These are phyloP conservation scores for Globisporangium carolinianum DNA, from an alignment of 352 stramenopile species.

Conservation along the genomic window DNA sequence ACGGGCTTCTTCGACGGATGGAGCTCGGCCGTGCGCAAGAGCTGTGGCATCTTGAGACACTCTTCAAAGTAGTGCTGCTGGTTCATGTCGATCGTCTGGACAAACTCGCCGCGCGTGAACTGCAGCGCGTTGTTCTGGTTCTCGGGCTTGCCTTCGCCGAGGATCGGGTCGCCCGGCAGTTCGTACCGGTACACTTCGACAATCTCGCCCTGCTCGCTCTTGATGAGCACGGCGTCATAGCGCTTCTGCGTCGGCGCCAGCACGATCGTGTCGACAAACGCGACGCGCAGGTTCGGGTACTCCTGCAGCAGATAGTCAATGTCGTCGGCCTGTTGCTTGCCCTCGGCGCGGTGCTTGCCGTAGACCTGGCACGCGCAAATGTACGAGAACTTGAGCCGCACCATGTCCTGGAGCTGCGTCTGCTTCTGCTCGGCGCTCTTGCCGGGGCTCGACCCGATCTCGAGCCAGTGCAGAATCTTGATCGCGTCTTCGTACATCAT, in stretches of 20 bases:
- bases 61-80: conserved; percentile 86
- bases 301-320: conserved; percentile 77
- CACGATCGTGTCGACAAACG: conserved; percentile 73
- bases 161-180: conserved; percentile 71
- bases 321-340: conserved; percentile 63
- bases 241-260: conserved; percentile 25
- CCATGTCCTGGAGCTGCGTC: conserved; percentile 73
- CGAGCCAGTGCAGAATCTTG: conserved; percentile 82
- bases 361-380: conserved; percentile 83
- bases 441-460: conserved; percentile 65
- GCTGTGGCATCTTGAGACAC: conserved; percentile 80
- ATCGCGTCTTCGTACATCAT: conserved; percentile 86
- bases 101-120: conserved; percentile 78
- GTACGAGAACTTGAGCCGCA: conserved; percentile 84
- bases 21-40: conserved; percentile 63
- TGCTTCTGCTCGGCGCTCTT: conserved; percentile 75
- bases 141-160: conserved; percentile 79
- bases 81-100: conserved; percentile 89
- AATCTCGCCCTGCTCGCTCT: conserved; percentile 67
- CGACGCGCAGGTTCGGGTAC: conserved; percentile 81
- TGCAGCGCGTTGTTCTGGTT: conserved; percentile 82
- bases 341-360: conserved; percentile 61
- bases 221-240: conserved; percentile 74
- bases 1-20: conserved; percentile 65
- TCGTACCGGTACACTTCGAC: conserved; percentile 78